phyloP scores from a whole-genome alignment of 768 basidiomycete species.

The Xerocomus brunneocitrinus region DNA sequence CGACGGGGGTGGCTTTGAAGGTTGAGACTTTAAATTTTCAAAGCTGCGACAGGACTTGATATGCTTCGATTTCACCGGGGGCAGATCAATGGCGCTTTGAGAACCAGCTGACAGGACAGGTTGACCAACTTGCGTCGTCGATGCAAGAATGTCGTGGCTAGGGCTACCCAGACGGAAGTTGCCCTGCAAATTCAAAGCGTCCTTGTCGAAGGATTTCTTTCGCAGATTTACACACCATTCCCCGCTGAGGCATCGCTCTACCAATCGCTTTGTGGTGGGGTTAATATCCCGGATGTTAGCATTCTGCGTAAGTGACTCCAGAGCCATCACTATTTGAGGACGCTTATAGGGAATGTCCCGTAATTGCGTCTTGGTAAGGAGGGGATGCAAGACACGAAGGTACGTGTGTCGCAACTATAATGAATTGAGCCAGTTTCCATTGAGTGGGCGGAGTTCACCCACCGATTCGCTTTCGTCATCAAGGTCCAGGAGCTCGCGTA shows the following conservation, averaged over 20 bases:
- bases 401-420: conserved; percentile 89
- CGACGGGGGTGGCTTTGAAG: conserved; percentile 25
- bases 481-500: conserved; percentile 88
- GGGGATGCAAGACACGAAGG: conserved; percentile 91
- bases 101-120: not conserved
- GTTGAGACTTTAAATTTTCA: conserved; percentile 46
- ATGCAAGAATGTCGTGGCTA: conserved; percentile 39
- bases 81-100: conserved; percentile 17
- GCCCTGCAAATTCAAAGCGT: conserved; percentile 23
- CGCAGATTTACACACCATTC: conserved; percentile 80
- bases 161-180: conserved; percentile 38
- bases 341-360: conserved; percentile 85
- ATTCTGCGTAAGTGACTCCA: conserved; percentile 74
- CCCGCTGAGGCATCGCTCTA: conserved; percentile 83
- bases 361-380: conserved; percentile 92
- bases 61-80: conserved; percentile 35
- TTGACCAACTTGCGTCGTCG: conserved; percentile 29
- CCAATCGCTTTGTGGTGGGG: conserved; percentile 84
- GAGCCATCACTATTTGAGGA: conserved; percentile 75
- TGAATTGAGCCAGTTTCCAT: conserved; percentile 1
- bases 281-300: conserved; percentile 76
- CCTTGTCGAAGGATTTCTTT: conserved; percentile 33
- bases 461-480: conserved; percentile 94
- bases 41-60: conserved; percentile 65
- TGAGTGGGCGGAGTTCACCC: conserved; percentile 27